Evolutionary conservation across 345 rosid genomes (phyloP).

Genomic region (Gossypium longicalyx): DNA sequence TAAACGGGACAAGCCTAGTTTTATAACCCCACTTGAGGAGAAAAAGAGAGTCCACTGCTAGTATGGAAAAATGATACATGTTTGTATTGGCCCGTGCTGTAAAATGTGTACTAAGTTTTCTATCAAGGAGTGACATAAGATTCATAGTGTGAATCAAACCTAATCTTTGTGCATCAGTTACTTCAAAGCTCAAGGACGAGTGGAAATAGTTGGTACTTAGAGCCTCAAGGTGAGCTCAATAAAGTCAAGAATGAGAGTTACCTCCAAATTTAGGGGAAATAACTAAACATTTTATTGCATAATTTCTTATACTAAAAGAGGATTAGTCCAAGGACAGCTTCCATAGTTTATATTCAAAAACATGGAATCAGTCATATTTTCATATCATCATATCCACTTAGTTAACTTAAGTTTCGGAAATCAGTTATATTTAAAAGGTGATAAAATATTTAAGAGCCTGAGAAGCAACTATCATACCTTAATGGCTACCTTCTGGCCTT

Average conservation of each 20-base stretch:
- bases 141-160: neutral
- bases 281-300: neutral
- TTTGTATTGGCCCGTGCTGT: too few relatives aligned
- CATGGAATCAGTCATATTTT: neutral
- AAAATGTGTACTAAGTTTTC: too few relatives aligned
- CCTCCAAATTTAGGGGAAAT: neutral
- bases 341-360: neutral
- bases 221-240: neutral
- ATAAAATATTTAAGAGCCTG: neutral
- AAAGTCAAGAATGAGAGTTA: neutral
- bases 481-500: constrained; percentile 72
- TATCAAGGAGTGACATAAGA: too few relatives aligned
- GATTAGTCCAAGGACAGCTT: neutral
- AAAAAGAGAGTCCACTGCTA: too few relatives aligned
- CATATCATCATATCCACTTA: neutral
- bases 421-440: neutral
- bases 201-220: neutral
- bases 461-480: constrained; percentile 49
- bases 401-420: neutral
- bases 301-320: neutral
- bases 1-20: too few relatives aligned
- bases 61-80: too few relatives aligned
- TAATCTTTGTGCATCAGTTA: neutral
- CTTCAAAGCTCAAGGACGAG: neutral
- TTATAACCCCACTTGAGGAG: too few relatives aligned